A percentile compares a stretch with the other conserved stretches of the same genome.
Evolutionary conservation across 805 yeast genomes (phyloP).

Genomic region (Hemisphaericaspora nanyangensis): DNA sequence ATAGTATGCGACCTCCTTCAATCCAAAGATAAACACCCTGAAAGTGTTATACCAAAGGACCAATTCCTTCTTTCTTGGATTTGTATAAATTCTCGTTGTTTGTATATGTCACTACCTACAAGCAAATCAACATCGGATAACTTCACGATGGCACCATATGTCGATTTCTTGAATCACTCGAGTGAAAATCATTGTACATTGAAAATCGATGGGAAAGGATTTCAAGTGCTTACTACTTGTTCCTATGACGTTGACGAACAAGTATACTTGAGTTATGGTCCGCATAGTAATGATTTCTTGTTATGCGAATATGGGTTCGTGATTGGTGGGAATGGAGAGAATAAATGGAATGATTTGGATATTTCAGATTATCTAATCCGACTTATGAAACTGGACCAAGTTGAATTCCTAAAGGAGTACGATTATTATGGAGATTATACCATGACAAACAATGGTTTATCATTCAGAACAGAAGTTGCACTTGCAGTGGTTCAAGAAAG

Average conservation of each 20-base stretch:
- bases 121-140: constrained; percentile 53
- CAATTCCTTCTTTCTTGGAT: constrained; percentile 72
- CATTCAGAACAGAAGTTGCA: constrained; percentile 76
- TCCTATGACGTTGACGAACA: constrained; percentile 46
- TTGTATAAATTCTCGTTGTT: constrained; percentile 86
- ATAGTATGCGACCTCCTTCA: constrained; percentile 23
- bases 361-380: constrained; percentile 42
- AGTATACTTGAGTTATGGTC: constrained; percentile 74
- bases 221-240: constrained; percentile 42
- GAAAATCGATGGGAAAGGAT: constrained; percentile 44
- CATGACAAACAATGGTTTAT: constrained; percentile 44
- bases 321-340: constrained; percentile 46
- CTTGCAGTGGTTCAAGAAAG: constrained; percentile 52
- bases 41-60: constrained; percentile 13
- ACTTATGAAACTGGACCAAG: constrained; percentile 34
- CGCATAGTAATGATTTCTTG: constrained; percentile 81
- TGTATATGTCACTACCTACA: constrained; percentile 67
- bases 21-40: neutral
- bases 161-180: constrained; percentile 82
- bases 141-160: constrained; percentile 87
- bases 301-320: constrained; percentile 86
- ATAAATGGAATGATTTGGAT: constrained; percentile 71
- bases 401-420: constrained; percentile 42
- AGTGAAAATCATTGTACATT: constrained; percentile 51
- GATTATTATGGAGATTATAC: constrained; percentile 78